A percentile compares a stretch with the other conserved stretches of the same genome.
These are phyloP conservation scores for Alternaria infectoria DNA, from an alignment of 2,329 filamentous ascomycete species.

Conservation along the genomic window DNA sequence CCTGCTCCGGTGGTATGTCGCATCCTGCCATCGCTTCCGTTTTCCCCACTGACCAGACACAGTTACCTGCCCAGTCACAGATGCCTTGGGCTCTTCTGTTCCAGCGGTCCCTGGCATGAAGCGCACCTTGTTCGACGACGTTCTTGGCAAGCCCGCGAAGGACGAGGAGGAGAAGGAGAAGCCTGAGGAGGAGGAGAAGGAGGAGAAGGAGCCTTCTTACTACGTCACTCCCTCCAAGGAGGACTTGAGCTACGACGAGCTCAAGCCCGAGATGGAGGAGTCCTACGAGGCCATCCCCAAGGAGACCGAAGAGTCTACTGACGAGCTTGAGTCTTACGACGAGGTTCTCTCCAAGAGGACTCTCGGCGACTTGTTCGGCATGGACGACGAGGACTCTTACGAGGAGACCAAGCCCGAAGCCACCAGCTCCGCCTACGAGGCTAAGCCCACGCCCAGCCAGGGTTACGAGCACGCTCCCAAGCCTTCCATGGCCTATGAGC, in stretches of 20 bases:
- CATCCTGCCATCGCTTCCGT: not conserved
- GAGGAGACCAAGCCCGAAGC: not conserved
- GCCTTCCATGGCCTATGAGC: not conserved
- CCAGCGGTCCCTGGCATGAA: not conserved
- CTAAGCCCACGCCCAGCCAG: not conserved
- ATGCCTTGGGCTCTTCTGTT: too few species aligned
- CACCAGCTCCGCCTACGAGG: not conserved
- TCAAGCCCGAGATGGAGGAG: not conserved
- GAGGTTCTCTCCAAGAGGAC: not conserved
- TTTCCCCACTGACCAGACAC: not conserved
- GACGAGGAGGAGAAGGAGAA: not conserved
- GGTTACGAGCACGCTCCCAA: not conserved
- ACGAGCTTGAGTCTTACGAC: not conserved
- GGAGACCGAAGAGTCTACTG: not conserved
- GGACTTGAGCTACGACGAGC: not conserved
- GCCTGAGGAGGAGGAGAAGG: not conserved
- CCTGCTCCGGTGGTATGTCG: not conserved
- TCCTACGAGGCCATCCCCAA: not conserved
- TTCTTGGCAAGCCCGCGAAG: not conserved
- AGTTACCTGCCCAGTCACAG: not conserved
- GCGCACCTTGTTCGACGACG: not conserved
- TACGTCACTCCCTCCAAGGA: not conserved
- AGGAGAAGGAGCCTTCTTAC: not conserved
- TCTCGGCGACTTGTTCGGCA: not conserved
- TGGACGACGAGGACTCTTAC: not conserved